These are phyloP conservation scores for Caryopteris hybrid DNA, from an alignment of 305 asterid species.

Conservation along the genomic window DNA sequence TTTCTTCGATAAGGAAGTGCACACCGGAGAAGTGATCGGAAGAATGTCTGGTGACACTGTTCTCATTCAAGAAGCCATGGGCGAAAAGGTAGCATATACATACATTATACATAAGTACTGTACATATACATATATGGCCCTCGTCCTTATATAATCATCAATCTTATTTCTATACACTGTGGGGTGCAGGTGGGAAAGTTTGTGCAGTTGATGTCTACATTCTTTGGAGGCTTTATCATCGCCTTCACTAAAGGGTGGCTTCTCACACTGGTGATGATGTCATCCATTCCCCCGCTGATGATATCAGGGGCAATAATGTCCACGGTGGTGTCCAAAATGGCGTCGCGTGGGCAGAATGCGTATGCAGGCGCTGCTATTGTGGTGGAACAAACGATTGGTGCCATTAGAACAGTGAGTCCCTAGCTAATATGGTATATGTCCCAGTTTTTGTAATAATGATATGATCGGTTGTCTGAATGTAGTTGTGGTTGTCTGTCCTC, in stretches of 20 bases:
- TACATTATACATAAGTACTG: no score
- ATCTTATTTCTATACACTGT: no score
- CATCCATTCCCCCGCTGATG: constrained; percentile 74
- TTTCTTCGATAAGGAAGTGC: constrained; percentile 79
- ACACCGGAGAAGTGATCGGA: constrained; percentile 85
- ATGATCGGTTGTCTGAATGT: no score
- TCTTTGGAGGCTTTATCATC: constrained; percentile 68
- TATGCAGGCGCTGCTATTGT: constrained; percentile 72
- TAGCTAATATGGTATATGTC: no score
- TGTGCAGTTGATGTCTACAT: constrained; percentile 63
- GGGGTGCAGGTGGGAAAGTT: no score
- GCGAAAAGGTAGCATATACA: constrained; percentile 98
- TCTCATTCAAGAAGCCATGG: constrained; percentile 93
- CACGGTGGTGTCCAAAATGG: constrained; percentile 55
- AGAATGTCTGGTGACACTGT: constrained; percentile 97
- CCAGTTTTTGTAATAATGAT: no score
- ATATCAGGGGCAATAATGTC: constrained; percentile 70
- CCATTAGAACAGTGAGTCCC: constrained; percentile 70
- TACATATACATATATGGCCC: no score
- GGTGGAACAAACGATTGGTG: constrained; percentile 86
- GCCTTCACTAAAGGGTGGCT: constrained; percentile 84
- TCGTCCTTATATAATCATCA: no score
- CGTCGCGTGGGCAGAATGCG: constrained; percentile 70
- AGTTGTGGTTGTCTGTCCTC: not conserved
- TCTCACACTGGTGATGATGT: constrained; percentile 68